These are phyloP conservation scores for Rubroshorea leprosula DNA, from an alignment of 345 rosid species.

Conservation along the genomic window DNA sequence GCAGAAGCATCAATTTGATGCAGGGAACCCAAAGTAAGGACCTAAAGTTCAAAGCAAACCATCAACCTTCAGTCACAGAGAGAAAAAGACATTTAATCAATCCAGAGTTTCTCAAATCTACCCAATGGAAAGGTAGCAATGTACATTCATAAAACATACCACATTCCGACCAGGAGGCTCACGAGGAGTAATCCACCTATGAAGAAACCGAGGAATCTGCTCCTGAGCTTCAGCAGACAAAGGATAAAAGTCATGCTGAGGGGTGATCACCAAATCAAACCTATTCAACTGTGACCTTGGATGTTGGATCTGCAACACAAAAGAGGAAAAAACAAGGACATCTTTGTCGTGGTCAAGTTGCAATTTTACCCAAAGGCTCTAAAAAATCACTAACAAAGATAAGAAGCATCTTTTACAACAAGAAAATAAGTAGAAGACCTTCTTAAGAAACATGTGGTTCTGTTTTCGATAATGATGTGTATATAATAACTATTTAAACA, in stretches of 20 bases:
- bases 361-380: neutral
- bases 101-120: constrained; percentile 4
- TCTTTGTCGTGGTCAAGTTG: neutral
- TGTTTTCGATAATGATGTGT: neutral
- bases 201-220: constrained; percentile 71
- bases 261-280: constrained; percentile 94
- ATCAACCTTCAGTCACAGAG: constrained; percentile 3
- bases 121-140: neutral
- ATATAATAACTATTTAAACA: no score
- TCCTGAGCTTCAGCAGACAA: constrained; percentile 68
- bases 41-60: constrained; percentile 32
- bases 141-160: constrained; percentile 32
- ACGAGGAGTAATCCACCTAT: constrained; percentile 73
- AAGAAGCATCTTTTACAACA: neutral
- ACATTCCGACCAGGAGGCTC: constrained; percentile 77
- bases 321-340: neutral
- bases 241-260: constrained; percentile 88
- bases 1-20: constrained; percentile 85
- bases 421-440: no score
- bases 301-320: constrained; percentile 71
- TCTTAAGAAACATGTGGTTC: neutral
- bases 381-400: neutral
- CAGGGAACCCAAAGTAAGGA: constrained; percentile 80
- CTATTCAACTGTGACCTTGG: constrained; percentile 80
- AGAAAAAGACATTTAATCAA: constrained; percentile 9